Percentiles rank a stretch among this genome's conserved stretches.
Evolutionary conservation across 164 flowering plant genomes (phyloP).

Genomic region (Sextonia rubra): DNA sequence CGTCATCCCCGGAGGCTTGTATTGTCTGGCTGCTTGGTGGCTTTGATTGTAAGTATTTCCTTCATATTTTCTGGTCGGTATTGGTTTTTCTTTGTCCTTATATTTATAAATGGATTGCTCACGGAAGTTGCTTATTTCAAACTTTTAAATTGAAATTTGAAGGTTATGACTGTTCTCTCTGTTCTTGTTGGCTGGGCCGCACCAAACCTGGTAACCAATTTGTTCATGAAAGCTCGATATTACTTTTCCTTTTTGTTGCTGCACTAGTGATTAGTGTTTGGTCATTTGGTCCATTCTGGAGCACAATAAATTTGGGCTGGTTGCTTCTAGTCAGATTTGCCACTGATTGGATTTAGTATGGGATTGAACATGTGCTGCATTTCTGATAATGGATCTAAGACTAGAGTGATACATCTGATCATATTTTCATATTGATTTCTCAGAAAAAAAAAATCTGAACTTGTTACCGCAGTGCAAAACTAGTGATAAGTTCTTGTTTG

Average conservation of each 20-base stretch:
- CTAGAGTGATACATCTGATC: no score
- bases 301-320: neutral
- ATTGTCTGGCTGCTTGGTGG: constrained; percentile 77
- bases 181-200: constrained; percentile 95
- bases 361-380: neutral
- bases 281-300: neutral
- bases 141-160: neutral
- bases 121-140: neutral
- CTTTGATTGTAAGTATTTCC: constrained; percentile 67
- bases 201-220: constrained; percentile 73
- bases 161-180: constrained; percentile 96
- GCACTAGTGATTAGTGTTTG: neutral
- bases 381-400: no score
- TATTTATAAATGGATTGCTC: neutral
- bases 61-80: neutral
- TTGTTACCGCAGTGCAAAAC: no score
- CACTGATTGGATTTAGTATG: neutral
- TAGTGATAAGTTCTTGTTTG: no score
- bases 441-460: no score
- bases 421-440: no score
- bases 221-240: neutral
- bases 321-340: neutral
- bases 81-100: neutral
- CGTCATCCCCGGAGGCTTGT: constrained; percentile 93
- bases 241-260: neutral